A percentile compares a stretch with the other conserved stretches of the same genome.
These are phyloP conservation scores for Trametes cingulata DNA, from an alignment of 768 basidiomycete genomes.

Conservation along the genomic window DNA sequence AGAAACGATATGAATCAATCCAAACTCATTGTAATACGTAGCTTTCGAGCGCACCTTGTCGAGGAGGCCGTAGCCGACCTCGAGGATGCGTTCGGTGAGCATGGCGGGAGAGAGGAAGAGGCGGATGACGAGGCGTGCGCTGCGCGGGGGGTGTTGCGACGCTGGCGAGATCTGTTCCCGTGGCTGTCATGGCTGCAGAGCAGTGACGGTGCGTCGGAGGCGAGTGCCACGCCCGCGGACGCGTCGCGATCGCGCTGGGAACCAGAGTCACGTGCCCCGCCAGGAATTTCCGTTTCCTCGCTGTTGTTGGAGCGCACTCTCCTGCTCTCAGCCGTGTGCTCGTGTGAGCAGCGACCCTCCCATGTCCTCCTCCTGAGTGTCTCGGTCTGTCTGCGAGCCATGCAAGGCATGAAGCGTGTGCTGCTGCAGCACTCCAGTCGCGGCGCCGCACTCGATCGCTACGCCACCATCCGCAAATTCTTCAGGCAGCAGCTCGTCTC, in stretches of 20 bases:
- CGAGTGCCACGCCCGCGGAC: background rate
- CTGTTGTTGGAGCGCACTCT: background rate
- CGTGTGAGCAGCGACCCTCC: background rate
- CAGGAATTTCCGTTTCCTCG: background rate
- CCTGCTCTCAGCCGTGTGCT: background rate
- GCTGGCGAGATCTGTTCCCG: slow-evolving; percentile 1
- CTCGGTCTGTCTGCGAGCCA: background rate
- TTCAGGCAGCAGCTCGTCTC: slow-evolving; percentile 41
- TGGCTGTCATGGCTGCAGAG: slow-evolving; percentile 4
- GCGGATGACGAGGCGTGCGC: background rate
- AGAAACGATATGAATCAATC: background rate
- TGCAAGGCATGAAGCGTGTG: slow-evolving; percentile 16
- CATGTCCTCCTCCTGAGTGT: background rate
- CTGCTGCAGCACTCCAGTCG: slow-evolving; percentile 23
- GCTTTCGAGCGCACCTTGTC: slow-evolving; percentile 28
- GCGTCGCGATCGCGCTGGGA: slow-evolving; percentile 5
- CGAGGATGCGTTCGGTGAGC: slow-evolving; percentile 30
- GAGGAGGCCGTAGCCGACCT: slow-evolving; percentile 40
- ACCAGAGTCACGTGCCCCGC: slow-evolving; percentile 4
- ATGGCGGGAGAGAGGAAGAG: slow-evolving; percentile 9
- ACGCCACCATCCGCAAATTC: slow-evolving; percentile 57
- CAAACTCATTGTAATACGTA: background rate
- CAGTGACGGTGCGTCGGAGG: background rate
- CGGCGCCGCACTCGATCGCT: slow-evolving; percentile 50
- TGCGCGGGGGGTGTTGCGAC: background rate